Percentiles rank a stretch among this genome's conserved stretches.
Evolutionary conservation across 148 eudicot genomes (phyloP).

Genomic region (Bassia scoparia): DNA sequence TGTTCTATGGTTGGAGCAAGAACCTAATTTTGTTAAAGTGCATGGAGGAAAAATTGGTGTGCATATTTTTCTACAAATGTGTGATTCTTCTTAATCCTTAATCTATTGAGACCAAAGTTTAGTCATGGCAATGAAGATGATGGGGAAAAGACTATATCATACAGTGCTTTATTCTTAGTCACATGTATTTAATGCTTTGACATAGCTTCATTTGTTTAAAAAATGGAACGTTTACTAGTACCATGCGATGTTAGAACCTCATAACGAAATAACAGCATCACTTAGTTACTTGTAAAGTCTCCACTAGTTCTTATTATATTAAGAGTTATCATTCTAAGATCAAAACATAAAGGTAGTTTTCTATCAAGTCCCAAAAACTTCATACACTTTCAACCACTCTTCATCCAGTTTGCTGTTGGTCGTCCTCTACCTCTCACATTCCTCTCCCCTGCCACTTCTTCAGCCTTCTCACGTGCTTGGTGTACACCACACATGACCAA

Average conservation of each 20-base stretch:
- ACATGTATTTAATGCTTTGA: not conserved
- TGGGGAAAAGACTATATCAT: no score
- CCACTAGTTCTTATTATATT: not conserved
- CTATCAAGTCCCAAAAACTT: not conserved
- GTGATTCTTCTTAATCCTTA: not conserved
- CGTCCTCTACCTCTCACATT: no score
- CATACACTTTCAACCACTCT: no score
- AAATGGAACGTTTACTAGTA: not conserved
- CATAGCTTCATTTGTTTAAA: not conserved
- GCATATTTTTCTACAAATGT: not conserved
- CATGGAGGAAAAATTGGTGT: not conserved
- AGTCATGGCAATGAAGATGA: not conserved
- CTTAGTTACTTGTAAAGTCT: not conserved
- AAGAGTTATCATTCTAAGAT: not conserved
- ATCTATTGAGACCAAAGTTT: not conserved
- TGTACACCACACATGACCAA: no score
- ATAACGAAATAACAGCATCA: no score
- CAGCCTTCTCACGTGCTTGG: no score
- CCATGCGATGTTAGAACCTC: not conserved
- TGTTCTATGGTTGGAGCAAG: not conserved
- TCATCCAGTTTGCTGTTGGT: no score
- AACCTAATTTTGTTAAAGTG: not conserved
- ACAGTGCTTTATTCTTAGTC: not conserved
- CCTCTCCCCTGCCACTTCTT: no score
- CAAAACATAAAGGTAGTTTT: not conserved